Percentiles rank a stretch among this genome's conserved stretches.
Conservation (phyloP, 345 rosid genomes). For the Geranium brycei region DNA sequence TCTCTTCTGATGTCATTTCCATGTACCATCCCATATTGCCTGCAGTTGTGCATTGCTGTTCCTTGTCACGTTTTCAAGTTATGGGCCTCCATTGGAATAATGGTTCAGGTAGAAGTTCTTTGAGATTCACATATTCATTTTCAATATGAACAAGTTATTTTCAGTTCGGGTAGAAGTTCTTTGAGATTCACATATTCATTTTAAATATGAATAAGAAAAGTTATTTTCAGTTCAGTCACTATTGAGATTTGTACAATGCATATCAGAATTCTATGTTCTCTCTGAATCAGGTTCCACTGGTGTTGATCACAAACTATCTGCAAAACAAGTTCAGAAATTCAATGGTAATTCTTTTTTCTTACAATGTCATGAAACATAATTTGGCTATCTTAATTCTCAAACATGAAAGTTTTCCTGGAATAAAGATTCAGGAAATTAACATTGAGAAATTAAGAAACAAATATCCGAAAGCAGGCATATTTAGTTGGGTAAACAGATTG, state of each 20-base stretch:
- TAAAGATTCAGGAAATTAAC: no score
- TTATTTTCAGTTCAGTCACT: not conserved
- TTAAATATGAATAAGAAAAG: no score
- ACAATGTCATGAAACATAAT: no score
- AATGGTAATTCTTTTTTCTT: conserved; percentile 39
- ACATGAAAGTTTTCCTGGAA: no score
- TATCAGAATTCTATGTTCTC: not conserved
- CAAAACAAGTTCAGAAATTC: conserved; percentile 62
- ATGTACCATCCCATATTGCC: not conserved
- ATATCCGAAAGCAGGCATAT: no score
- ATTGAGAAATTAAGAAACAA: no score
- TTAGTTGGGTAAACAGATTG: no score
- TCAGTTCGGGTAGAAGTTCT: no score
- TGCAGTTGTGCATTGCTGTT: conserved; percentile 85
- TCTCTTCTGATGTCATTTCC: no score
- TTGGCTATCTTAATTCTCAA: no score
- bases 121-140: no score
- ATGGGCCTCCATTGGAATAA: conserved; percentile 92
- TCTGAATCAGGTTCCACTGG: conserved; percentile 66
- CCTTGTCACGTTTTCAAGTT: conserved; percentile 86
- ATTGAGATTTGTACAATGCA: not conserved
- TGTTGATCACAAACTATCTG: conserved; percentile 59
- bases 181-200: not conserved
- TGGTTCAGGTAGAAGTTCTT: conserved; percentile 60
- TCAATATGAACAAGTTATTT: no score